Conservation (phyloP, 2,329 filamentous ascomycete genomes). For the Dichotomopilus funicola region DNA sequence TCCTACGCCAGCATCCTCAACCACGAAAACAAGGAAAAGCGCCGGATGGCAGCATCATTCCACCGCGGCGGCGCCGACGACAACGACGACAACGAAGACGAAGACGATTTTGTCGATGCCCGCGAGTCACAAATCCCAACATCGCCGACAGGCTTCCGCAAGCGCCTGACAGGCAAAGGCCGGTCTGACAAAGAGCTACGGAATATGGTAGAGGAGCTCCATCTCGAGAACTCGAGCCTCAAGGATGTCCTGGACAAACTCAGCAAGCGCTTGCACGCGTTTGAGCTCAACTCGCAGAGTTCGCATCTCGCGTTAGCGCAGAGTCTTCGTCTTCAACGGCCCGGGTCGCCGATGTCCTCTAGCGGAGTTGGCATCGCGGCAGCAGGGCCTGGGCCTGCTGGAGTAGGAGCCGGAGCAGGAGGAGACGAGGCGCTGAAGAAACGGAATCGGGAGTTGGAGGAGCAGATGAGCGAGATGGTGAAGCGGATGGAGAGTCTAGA, state of each 20-base stretch:
- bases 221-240: constrained; percentile 79
- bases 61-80: constrained; percentile 40
- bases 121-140: constrained; percentile 52
- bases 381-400: too few relatives aligned
- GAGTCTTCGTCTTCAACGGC: constrained; percentile 61
- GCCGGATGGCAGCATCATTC: constrained; percentile 48
- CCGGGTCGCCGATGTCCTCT: constrained; percentile 44
- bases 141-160: constrained; percentile 11
- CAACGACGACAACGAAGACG: constrained; percentile 49
- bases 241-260: constrained; percentile 82
- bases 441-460: constrained; percentile 60
- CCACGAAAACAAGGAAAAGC: constrained; percentile 60
- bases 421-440: constrained; percentile 37
- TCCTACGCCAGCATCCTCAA: constrained; percentile 87
- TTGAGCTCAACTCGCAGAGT: constrained; percentile 86
- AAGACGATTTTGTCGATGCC: constrained; percentile 83
- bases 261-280: constrained; percentile 80
- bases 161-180: constrained; percentile 5
- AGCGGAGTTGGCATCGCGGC: constrained; percentile 17
- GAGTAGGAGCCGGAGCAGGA: constrained; percentile 17
- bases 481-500: constrained; percentile 63
- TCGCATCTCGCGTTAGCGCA: constrained; percentile 81
- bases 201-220: constrained; percentile 80
- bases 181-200: constrained; percentile 34
- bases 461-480: constrained; percentile 51